phyloP scores from a whole-genome alignment of 2,329 filamentous ascomycete genomes.

The Colletotrichum plurivorum region DNA sequence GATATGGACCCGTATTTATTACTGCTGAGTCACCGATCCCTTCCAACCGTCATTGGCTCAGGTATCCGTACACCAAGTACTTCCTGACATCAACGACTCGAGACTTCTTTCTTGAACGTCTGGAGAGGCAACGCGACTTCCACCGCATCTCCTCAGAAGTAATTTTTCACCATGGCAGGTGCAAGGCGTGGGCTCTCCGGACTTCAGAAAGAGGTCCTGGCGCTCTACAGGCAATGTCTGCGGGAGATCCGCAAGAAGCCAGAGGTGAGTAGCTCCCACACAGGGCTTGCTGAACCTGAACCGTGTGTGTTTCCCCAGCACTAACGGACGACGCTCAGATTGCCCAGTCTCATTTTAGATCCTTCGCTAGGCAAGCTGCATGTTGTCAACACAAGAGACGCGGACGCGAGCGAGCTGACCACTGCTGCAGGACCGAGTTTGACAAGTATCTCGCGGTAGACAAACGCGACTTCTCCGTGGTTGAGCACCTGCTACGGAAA shows the following conservation, averaged over 20 bases:
- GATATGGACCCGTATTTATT: too few relatives aligned
- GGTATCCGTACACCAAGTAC: too few relatives aligned
- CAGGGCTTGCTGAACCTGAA: background rate
- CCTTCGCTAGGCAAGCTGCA: constrained; percentile 71
- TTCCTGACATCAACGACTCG: background rate
- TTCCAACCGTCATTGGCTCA: too few relatives aligned
- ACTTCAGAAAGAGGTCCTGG: constrained; percentile 89
- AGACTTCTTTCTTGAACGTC: constrained; percentile 17
- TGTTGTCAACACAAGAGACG: background rate
- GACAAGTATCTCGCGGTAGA: constrained; percentile 76
- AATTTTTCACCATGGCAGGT: constrained; percentile 29
- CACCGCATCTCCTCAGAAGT: background rate
- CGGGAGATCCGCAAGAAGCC: constrained; percentile 88
- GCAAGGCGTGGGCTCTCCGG: constrained; percentile 74
- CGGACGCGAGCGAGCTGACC: background rate
- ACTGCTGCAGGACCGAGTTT: constrained; percentile 77
- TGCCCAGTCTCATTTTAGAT: constrained; percentile 72
- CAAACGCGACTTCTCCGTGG: constrained; percentile 87
- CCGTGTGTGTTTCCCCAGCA: background rate
- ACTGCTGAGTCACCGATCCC: too few relatives aligned
- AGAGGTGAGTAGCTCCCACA: constrained; percentile 60
- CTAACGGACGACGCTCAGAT: constrained; percentile 55
- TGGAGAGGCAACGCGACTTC: constrained; percentile 8
- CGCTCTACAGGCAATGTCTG: constrained; percentile 88
- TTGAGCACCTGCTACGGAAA: constrained; percentile 88